These are phyloP conservation scores for Diversispora epigaea DNA, from an alignment of 192 early-diverging fungal genomes.

Conservation along the genomic window DNA sequence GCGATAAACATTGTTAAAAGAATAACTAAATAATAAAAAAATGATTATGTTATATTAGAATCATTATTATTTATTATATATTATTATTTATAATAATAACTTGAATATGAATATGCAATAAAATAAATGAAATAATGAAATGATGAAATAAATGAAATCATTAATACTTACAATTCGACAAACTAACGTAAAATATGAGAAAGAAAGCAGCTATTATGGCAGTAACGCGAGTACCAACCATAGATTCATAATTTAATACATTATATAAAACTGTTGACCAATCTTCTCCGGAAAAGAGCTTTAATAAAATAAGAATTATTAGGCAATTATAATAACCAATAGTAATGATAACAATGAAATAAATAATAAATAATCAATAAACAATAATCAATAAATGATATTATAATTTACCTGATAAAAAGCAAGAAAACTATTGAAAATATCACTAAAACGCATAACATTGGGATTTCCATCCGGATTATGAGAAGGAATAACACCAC, in stretches of 20 bases:
- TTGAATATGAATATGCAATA: neutral
- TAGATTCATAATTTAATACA: slow-evolving; percentile 44
- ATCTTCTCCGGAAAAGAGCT: slow-evolving; percentile 63
- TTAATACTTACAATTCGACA: slow-evolving; percentile 56
- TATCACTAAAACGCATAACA: slow-evolving; percentile 48
- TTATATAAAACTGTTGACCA: slow-evolving; percentile 60
- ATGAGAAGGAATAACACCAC: slow-evolving; percentile 33
- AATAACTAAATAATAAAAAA: slow-evolving; percentile 43
- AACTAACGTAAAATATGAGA: slow-evolving; percentile 52
- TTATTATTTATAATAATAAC: neutral
- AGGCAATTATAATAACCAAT: neutral
- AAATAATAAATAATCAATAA: neutral
- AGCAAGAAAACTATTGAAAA: slow-evolving; percentile 55
- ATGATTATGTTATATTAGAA: neutral
- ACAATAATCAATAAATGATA: no score
- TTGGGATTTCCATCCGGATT: slow-evolving; percentile 18
- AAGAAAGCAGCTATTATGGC: slow-evolving; percentile 48
- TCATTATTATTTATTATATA: neutral
- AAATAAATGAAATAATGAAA: no score
- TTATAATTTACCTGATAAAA: slow-evolving; percentile 60
- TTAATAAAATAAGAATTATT: slow-evolving; percentile 3
- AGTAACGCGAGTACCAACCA: slow-evolving; percentile 27
- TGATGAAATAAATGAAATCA: neutral
- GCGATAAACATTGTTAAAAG: slow-evolving; percentile 66
- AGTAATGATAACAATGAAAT: neutral